Base-by-base conservation (phyloP, 179 eudicot genomes). In the Beta corolliflora region DNA sequence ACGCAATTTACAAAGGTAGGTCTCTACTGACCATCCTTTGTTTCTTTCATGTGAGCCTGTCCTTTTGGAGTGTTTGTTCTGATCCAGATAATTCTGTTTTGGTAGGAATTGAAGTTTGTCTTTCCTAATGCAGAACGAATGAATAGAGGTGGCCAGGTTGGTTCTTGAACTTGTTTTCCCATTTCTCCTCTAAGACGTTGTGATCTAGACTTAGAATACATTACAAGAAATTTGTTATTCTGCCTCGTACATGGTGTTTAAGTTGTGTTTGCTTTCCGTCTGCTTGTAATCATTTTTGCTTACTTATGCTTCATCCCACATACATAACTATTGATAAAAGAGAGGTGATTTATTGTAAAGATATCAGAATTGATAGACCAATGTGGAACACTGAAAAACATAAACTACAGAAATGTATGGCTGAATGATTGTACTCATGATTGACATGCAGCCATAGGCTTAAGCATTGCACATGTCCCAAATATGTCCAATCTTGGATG, bases 141-240 rank as follows among this genome's bases (percentile, higher is more conserved):
- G 92, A 95, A 95, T 77, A 92, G 99, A 85, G 99, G 99, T 90
- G 87, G 94, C 81, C 97, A 95, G 98, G 99, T 95, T 83, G 58
- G 91, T 80, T 75, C 54, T 59, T 72, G 77, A 52, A 59, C 25
- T 68, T 48, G 48, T 78, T 71, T 81, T n/a, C 1, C 58, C 54
- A 44, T 44, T 55, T 64, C 41, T 80, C 36, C 13, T 71, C 44
- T 7, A 25, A 41, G 19, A 59, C 53, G 8, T 81, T 41, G 44
- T 74, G 64, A 75, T 73, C 21, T 36, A 12, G 52, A 80, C 18
- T 31, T 59, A 29, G 44, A 41, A 67, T 54, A 8, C 9, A 36
- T 21, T 7, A 2, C 5, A 48, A 11, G 23, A 7, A 4, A 12
- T 29, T 36, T 29, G 64, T 18, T 19, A 19, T 0, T 75, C 23